phyloP scores from a whole-genome alignment of 1,139 yeast genomes.

The Scheffersomyces stambukii region DNA sequence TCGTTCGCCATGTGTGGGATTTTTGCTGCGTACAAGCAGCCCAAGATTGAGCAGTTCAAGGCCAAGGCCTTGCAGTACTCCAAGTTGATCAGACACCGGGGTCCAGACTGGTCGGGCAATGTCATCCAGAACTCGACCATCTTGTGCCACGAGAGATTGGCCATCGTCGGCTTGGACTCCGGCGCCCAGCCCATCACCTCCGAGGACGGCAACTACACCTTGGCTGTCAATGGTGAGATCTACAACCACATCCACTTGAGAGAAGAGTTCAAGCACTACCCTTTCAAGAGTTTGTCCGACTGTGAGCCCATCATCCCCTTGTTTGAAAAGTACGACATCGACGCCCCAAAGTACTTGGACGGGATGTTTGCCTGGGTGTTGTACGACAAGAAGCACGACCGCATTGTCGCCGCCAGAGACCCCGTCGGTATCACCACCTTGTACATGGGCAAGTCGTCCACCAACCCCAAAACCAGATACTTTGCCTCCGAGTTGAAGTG shows the following conservation, averaged over 20 bases:
- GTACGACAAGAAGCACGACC: slow-evolving; percentile 77
- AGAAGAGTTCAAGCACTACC: slow-evolving; percentile 65
- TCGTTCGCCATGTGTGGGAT: slow-evolving; percentile 96
- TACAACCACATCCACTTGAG: slow-evolving; percentile 93
- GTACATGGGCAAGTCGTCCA: slow-evolving; percentile 84
- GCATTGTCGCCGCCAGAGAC: slow-evolving; percentile 95
- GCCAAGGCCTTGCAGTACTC: slow-evolving; percentile 84
- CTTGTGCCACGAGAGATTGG: slow-evolving; percentile 90
- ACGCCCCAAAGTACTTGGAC: slow-evolving; percentile 88
- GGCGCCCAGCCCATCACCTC: slow-evolving; percentile 97
- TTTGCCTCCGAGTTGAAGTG: slow-evolving; percentile 96
- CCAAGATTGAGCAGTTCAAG: slow-evolving; percentile 76
- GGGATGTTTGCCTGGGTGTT: slow-evolving; percentile 98
- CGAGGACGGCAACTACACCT: slow-evolving; percentile 63
- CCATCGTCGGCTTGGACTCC: slow-evolving; percentile 90
- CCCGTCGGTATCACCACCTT: slow-evolving; percentile 96
- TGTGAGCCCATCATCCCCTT: slow-evolving; percentile 97
- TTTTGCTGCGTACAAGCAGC: slow-evolving; percentile 85
- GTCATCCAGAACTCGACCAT: slow-evolving; percentile 70
- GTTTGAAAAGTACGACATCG: slow-evolving; percentile 78
- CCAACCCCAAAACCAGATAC: slow-evolving; percentile 69
- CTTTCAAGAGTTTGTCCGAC: slow-evolving; percentile 83
- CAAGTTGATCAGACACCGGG: slow-evolving; percentile 94
- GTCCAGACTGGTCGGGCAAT: slow-evolving; percentile 99
- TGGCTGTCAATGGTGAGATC: slow-evolving; percentile 96